Conservation (phyloP, 345 rosid species). For the Pseudoturritis turrita region DNA sequence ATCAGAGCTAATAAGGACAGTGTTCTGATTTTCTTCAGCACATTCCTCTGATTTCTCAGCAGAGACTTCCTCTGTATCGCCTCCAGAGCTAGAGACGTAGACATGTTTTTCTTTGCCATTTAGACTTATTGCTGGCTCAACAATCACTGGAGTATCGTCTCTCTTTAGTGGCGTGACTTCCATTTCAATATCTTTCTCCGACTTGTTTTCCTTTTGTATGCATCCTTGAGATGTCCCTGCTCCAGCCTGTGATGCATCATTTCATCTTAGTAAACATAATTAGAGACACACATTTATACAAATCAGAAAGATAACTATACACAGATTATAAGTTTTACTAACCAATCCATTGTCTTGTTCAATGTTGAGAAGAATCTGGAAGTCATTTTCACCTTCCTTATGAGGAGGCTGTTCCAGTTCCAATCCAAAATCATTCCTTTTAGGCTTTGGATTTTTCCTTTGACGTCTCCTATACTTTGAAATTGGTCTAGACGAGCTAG, state of each 20-base stretch:
- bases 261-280: not conserved
- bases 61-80: not conserved
- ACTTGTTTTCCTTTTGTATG: not conserved
- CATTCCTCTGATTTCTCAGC: too few species aligned
- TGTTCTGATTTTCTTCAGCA: not conserved
- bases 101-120: not conserved
- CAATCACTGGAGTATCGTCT: not conserved
- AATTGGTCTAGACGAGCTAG: conserved; percentile 5
- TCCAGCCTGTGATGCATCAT: conserved; percentile 15
- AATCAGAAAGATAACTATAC: not conserved
- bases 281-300: not conserved
- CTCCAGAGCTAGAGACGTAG: not conserved
- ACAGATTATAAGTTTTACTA: conserved; percentile 1
- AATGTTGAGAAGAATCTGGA: not conserved
- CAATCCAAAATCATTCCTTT: not conserved
- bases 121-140: not conserved
- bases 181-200: not conserved
- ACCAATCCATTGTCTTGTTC: conserved; percentile 33
- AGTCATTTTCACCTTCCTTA: not conserved
- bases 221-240: not conserved
- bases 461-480: not conserved
- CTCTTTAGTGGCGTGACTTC: not conserved
- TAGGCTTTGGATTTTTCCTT: not conserved
- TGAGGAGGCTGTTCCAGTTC: not conserved
- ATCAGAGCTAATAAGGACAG: not conserved